Base-by-base conservation (phyloP, 345 rosid genomes). In the Euphorbia pulcherrima region DNA sequence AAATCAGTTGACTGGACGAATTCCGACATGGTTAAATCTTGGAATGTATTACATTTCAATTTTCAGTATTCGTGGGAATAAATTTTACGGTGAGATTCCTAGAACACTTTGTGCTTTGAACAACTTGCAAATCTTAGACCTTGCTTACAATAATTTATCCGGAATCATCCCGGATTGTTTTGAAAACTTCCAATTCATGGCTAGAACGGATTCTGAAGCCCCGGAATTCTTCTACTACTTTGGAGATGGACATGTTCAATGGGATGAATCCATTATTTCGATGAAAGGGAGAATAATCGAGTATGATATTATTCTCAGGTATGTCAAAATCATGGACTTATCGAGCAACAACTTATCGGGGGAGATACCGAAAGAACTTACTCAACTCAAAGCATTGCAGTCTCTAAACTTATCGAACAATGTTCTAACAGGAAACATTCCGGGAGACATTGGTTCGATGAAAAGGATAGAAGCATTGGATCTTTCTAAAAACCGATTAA, bases 21-120 rank as follows among this genome's bases (percentile, higher is more conserved):
- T 72, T 20, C 67, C 76, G 8, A 14, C 46, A 0, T 72, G 71
- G 75, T 21, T 64, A 0, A 69, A 61, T 5, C n/a, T 6, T 2
- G 47, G 33, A 0, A 13, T 66, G 21, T n/a, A 52, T 5, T 3
- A 14, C 0, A 0, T 66, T 53, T 18, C 29, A 3, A 21, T 72
- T 59, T 66, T 72, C 23, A 65, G n/a, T 40, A 26, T 72, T 14
- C 64, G 71, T 0, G 48, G 50, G 27, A 73, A 67, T 54, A 67
- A 68, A 13, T 73, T 67, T 20, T 10, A 23, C 17, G 64, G 68
- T 1, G 17, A 7, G 2, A 40, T 73, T 4, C 77, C 72, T 0
- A 14, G 0, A 1, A 21, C 65, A 47, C 8, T 72, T n/a, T 74
- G 50, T 13, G 14, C 6, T 17, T 12, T 62, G 28, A n/a, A 7